Evolutionary conservation across 768 basidiomycete genomes (phyloP).

Genomic region (Trametes cingulata): DNA sequence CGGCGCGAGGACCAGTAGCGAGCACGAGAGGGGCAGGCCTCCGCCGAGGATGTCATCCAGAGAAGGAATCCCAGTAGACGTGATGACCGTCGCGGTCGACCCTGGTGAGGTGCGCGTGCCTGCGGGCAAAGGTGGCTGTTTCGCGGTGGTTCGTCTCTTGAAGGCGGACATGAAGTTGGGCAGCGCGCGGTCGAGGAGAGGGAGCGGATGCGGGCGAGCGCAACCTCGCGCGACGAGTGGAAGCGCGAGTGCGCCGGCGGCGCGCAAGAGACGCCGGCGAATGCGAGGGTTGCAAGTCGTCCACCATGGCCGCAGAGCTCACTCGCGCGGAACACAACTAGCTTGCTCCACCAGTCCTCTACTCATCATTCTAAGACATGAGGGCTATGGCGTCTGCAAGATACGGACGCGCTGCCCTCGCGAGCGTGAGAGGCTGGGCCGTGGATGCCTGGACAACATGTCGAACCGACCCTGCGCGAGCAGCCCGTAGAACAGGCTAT

Average conservation of each 20-base stretch:
- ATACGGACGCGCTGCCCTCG: too few species aligned
- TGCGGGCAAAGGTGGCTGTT: conserved; percentile 41
- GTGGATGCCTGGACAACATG: background rate
- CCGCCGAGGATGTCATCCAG: conserved; percentile 95
- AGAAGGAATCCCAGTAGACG: conserved; percentile 88
- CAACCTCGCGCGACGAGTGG: background rate
- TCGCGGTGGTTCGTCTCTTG: conserved; percentile 61
- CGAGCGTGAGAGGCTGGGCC: too few species aligned
- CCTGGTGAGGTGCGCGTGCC: conserved; percentile 63
- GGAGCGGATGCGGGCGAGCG: background rate
- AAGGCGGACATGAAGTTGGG: conserved; percentile 67
- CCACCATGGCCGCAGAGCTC: background rate
- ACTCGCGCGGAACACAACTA: background rate
- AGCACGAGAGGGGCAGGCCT: conserved; percentile 81
- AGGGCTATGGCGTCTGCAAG: too few species aligned
- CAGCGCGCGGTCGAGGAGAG: background rate
- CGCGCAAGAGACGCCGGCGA: background rate
- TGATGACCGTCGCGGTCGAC: conserved; percentile 55
- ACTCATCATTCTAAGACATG: too few species aligned
- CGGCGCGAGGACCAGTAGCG: conserved; percentile 72
- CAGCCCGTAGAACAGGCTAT: background rate
- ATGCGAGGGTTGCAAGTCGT: too few species aligned
- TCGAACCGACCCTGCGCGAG: background rate
- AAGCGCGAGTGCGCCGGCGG: background rate
- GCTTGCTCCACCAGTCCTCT: background rate